phyloP scores from a whole-genome alignment of 768 basidiomycete genomes.

The Tricholoma flavovirens region DNA sequence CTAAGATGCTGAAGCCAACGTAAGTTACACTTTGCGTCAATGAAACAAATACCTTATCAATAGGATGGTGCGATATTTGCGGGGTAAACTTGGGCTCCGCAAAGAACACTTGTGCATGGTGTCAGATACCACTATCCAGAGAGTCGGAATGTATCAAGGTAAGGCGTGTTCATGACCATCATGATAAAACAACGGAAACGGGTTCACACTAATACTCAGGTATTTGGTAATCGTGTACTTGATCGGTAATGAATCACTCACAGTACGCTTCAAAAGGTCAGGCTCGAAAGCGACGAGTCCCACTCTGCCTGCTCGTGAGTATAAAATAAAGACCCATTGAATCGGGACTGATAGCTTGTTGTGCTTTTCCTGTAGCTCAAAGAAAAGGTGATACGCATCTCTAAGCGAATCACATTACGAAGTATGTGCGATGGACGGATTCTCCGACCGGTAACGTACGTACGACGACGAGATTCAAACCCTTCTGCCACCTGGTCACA shows the following conservation, averaged over 20 bases:
- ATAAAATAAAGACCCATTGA: neutral
- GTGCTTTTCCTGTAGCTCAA: neutral
- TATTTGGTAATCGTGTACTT: neutral
- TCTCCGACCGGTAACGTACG: constrained; percentile 10
- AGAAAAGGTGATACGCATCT: neutral
- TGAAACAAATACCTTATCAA: neutral
- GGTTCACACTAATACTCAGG: too few relatives aligned
- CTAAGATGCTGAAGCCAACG: neutral
- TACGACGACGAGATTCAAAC: constrained; percentile 1
- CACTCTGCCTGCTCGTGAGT: neutral
- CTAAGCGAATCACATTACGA: neutral
- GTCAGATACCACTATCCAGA: neutral
- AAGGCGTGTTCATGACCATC: neutral
- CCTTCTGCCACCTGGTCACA: constrained; percentile 2
- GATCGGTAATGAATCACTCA: neutral
- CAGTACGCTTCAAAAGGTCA: neutral
- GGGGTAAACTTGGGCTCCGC: neutral
- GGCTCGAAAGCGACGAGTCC: neutral
- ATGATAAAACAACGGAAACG: too few relatives aligned
- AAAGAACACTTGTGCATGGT: neutral
- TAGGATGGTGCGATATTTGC: neutral
- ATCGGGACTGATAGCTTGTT: neutral
- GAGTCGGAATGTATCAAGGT: neutral
- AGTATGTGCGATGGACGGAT: constrained; percentile 12
- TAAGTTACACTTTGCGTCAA: neutral